phyloP scores from a whole-genome alignment of 139 green algal species.

The Auxenochlorella protothecoides region DNA sequence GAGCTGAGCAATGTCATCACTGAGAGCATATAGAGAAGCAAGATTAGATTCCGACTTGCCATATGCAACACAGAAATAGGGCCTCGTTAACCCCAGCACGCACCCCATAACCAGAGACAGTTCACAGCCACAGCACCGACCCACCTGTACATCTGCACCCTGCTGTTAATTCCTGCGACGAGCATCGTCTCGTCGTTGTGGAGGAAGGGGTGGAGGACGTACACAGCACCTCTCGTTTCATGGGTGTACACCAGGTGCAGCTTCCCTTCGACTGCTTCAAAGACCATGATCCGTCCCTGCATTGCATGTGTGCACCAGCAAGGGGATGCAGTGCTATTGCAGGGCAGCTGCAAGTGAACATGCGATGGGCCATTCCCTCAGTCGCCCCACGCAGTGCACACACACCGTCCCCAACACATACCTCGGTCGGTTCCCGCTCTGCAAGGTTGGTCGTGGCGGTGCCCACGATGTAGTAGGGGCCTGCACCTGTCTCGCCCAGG shows the following conservation, averaged over 20 bases:
- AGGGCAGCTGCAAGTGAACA: too few relatives aligned
- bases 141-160: slow-evolving; percentile 77
- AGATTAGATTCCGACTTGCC: too few relatives aligned
- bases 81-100: too few relatives aligned
- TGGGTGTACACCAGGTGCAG: slow-evolving; percentile 58
- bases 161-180: slow-evolving; percentile 81
- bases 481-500: too few relatives aligned
- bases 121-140: neutral
- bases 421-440: slow-evolving; percentile 75
- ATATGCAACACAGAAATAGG: too few relatives aligned
- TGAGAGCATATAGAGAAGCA: too few relatives aligned
- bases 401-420: neutral
- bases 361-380: too few relatives aligned
- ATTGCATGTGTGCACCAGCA: neutral
- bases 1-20: too few relatives aligned
- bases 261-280: slow-evolving; percentile 35
- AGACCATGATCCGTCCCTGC: slow-evolving; percentile 66
- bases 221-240: slow-evolving; percentile 81
- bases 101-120: too few relatives aligned
- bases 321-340: neutral
- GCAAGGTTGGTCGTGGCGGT: slow-evolving; percentile 55
- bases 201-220: slow-evolving; percentile 60
- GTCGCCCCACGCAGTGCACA: neutral
- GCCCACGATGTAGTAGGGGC: slow-evolving; percentile 72
- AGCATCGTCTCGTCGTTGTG: slow-evolving; percentile 45